Evolutionary conservation across 2,329 filamentous ascomycete genomes (phyloP).

Genomic region (Trichoderma atroviride): DNA sequence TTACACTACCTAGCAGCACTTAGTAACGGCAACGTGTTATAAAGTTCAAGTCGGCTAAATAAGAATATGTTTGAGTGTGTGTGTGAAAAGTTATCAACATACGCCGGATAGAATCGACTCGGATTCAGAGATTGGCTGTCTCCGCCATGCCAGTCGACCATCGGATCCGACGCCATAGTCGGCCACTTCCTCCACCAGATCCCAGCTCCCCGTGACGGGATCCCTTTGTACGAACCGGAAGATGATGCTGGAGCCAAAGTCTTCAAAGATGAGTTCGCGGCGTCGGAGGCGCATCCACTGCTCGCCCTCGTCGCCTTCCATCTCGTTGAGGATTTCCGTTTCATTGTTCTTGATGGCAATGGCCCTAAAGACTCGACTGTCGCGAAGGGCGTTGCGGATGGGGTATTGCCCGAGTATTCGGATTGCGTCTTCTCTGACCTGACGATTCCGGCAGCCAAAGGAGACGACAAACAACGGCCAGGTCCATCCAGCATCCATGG

Average conservation of each 20-base stretch:
- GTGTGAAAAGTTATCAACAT: slow-evolving; percentile 28
- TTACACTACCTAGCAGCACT: neutral
- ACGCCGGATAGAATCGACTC: slow-evolving; percentile 38
- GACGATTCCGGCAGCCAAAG: slow-evolving; percentile 45
- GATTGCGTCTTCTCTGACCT: slow-evolving; percentile 45
- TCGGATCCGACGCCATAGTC: slow-evolving; percentile 37
- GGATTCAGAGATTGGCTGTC: slow-evolving; percentile 42
- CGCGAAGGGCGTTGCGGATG: slow-evolving; percentile 48
- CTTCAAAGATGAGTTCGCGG: slow-evolving; percentile 45
- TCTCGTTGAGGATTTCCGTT: slow-evolving; percentile 39
- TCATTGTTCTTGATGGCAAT: slow-evolving; percentile 44
- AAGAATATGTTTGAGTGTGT: neutral
- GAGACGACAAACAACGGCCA: slow-evolving; percentile 49
- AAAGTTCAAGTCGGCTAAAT: neutral
- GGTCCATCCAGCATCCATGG: slow-evolving; percentile 51
- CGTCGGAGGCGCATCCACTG: slow-evolving; percentile 46
- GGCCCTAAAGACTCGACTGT: slow-evolving; percentile 45
- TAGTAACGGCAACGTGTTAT: neutral
- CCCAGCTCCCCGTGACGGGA: slow-evolving; percentile 39
- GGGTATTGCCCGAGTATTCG: slow-evolving; percentile 46
- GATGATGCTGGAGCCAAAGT: slow-evolving; percentile 42
- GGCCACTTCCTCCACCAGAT: slow-evolving; percentile 44
- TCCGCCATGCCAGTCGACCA: slow-evolving; percentile 40
- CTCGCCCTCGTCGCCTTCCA: slow-evolving; percentile 39
- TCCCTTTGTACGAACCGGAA: slow-evolving; percentile 43